Percentiles rank a stretch among this genome's conserved stretches.
These are phyloP conservation scores for Neurospora terricola DNA, from an alignment of 495 filamentous ascomycete genomes.

Conservation along the genomic window DNA sequence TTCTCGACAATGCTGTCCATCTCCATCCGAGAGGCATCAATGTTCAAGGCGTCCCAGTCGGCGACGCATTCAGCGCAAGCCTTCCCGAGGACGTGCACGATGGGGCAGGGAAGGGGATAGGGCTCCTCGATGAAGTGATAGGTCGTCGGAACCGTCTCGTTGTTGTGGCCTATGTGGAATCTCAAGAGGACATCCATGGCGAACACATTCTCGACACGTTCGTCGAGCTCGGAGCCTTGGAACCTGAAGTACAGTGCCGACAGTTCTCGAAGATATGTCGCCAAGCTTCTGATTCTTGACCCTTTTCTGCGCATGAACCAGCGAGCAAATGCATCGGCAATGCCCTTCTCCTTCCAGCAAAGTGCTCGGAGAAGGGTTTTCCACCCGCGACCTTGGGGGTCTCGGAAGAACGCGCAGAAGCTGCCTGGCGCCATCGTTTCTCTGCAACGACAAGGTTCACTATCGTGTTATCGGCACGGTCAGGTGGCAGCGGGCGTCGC, in stretches of 20 bases:
- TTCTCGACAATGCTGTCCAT: not conserved
- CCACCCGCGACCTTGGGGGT: conserved; percentile 2
- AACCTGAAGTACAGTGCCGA: not conserved
- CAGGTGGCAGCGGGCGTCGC: conserved; percentile 3
- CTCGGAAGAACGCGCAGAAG: not conserved
- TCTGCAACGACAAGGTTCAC: not conserved
- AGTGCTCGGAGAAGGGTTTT: conserved; percentile 2
- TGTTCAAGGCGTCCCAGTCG: conserved; percentile 1
- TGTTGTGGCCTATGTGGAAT: not conserved
- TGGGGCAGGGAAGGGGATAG: conserved; percentile 1
- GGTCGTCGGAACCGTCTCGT: conserved; percentile 1
- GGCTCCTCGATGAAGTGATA: not conserved
- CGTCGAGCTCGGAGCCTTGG: conserved; percentile 1
- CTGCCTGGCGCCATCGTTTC: conserved; percentile 1
- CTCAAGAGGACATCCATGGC: not conserved
- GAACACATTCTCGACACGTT: conserved; percentile 1
- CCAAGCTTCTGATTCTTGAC: conserved; percentile 1
- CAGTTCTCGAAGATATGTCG: not conserved
- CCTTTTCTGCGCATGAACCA: conserved; percentile 1
- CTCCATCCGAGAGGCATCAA: not conserved
- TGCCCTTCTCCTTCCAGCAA: conserved; percentile 1
- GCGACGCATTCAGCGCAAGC: not conserved
- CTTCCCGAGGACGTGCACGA: conserved; percentile 1
- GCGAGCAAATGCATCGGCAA: not conserved
- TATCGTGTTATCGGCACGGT: conserved; percentile 4